Evolutionary conservation across 331 rosid species (phyloP), one percentile per base, ranked within the genome.

Genomic region (Malus hybrid): DNA sequence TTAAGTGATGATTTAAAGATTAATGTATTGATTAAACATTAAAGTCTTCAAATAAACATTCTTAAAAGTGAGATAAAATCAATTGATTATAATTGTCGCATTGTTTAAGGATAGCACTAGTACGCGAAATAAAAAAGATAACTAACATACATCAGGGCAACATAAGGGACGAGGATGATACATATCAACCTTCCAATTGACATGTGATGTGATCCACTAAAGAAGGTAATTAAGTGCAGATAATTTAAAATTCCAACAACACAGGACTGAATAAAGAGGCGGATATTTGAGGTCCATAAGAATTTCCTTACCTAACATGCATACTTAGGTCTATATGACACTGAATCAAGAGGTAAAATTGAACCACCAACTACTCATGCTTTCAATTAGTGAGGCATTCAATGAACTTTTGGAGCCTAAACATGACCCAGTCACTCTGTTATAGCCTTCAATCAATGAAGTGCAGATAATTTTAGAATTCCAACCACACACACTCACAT

Each of bases 1-100:
- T 82, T 48, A 22, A 74, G 74, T 24, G 16, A 70, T 24, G 60
- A 54, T 12, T 42, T 27, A 64, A 70, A 73, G 29, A 39, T 61
- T 50, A 50, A 63, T 48, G 36, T 10, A 64, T 13, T 18, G 8
- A 39, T 39, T 39, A 39, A 39, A 39, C 46, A 78, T 34, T 44
- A 20, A 60, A 66, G 61, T 50, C 60, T 32, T 77, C 28, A 50
- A 65, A 13, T 33, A 60, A 19, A 29, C 12, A 52, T 6, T 52
- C 57, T 16, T 52, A 52, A 18, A 52, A 52, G 7, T 52, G 20
- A 52, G 20, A 18, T 15, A 15, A 15, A 52, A 52, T 52, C 4
- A 6, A 52, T 16, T 18, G 4, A 16, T 16, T 16, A 52, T 52
- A 52, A 52, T 16, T 52, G 57, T 6, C 10, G 0, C 57, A 16